Evolutionary conservation across 345 rosid genomes (phyloP).

Genomic region (Brassica napus): Da-Ae NC_063451.1:536501-537000

Average conservation of each 20-base stretch:
- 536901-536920: not conserved
- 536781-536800: not conserved
- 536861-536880: slow-evolving; percentile 37
- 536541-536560: not conserved
- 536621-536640: slow-evolving; percentile 38
- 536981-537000: slow-evolving; percentile 91
- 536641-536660: slow-evolving; percentile 90
- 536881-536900: not conserved
- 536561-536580: not conserved
- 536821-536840: slow-evolving; percentile 98
- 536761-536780: not conserved
- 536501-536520: not conserved
- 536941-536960: slow-evolving; percentile 82
- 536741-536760: not conserved
- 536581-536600: slow-evolving; percentile 23
- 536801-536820: slow-evolving; percentile 44
- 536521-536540: not conserved
- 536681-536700: slow-evolving; percentile 64
- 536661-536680: slow-evolving; percentile 97
- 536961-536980: slow-evolving; percentile 94
- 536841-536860: slow-evolving; percentile 93
- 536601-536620: slow-evolving; percentile 87
- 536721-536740: not conserved
- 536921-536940: slow-evolving; percentile 59
- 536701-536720: slow-evolving; percentile 80